A percentile compares a stretch with the other conserved stretches of the same genome.
Evolutionary conservation across 495 filamentous ascomycete genomes (phyloP).

Genomic region (Talaromyces stipitatus): DNA sequence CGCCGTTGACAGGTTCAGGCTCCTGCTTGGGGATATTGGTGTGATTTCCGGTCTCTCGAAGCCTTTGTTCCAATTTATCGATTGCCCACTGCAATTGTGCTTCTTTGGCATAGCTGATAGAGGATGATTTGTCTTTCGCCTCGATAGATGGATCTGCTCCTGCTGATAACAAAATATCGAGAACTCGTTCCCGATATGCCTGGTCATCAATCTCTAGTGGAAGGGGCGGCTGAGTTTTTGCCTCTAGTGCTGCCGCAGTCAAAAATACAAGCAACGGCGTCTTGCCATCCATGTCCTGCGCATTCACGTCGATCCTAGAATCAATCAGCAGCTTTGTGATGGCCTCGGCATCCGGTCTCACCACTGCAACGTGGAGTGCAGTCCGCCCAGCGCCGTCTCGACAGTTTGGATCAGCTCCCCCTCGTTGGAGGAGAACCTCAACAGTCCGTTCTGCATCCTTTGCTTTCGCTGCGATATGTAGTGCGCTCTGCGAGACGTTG

Average conservation of each 20-base stretch:
- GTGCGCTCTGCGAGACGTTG: background rate
- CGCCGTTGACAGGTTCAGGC: background rate
- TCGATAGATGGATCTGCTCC: background rate
- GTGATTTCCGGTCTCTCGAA: background rate
- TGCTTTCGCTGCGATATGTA: conserved; percentile 3
- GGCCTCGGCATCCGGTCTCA: conserved; percentile 1
- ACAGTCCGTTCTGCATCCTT: background rate
- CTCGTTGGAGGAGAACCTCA: background rate
- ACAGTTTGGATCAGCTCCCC: conserved; percentile 1
- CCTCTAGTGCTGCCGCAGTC: background rate
- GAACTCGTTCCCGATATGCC: background rate
- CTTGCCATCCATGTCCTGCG: conserved; percentile 1
- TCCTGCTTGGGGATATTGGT: background rate
- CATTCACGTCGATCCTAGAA: conserved; percentile 9
- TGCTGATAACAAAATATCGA: conserved; percentile 2
- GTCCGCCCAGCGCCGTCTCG: background rate
- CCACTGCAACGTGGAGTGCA: conserved; percentile 1
- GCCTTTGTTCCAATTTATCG: background rate
- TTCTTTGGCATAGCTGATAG: background rate
- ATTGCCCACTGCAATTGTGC: conserved; percentile 2
- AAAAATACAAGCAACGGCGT: conserved; percentile 7
- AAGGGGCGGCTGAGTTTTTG: background rate
- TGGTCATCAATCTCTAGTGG: background rate
- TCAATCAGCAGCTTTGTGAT: conserved; percentile 11
- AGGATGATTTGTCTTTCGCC: background rate